Conservation (phyloP, 1,139 yeast genomes). For the Geotrichum europaeum region DNA sequence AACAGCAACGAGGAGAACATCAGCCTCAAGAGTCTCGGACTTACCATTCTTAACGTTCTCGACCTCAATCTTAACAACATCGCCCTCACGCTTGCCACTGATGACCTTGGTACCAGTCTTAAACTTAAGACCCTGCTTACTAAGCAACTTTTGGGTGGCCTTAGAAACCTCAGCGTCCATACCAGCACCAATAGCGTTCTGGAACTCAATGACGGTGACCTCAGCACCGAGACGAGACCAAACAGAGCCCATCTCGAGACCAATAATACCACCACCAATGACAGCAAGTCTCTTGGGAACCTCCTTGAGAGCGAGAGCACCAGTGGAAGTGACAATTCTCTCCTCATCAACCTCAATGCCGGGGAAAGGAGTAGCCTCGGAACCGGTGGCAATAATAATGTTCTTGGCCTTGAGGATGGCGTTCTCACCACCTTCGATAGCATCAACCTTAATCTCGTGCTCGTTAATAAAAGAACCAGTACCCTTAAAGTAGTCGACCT, state of each 20-base stretch:
- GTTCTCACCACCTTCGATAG: conserved; percentile 78
- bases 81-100: conserved; percentile 83
- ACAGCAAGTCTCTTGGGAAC: conserved; percentile 87
- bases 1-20: conserved; percentile 90
- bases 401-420: conserved; percentile 69
- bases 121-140: conserved; percentile 93
- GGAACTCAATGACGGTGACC: conserved; percentile 92
- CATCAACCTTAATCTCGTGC: conserved; percentile 69
- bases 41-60: conserved; percentile 87
- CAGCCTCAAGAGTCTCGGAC: conserved; percentile 75
- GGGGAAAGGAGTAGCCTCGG: conserved; percentile 98
- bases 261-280: conserved; percentile 99
- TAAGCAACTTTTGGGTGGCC: conserved; percentile 77
- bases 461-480: conserved; percentile 83
- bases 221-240: conserved; percentile 93
- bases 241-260: conserved; percentile 98
- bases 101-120: conserved; percentile 88
- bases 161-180: conserved; percentile 97
- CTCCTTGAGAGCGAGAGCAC: conserved; percentile 77
- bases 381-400: conserved; percentile 95
- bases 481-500: conserved; percentile 92
- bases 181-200: conserved; percentile 85
- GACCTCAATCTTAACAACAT: conserved; percentile 81
- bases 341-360: conserved; percentile 96
- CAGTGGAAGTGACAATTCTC: conserved; percentile 94